Evolutionary conservation across 129 eudicot genomes (phyloP), one percentile per base, ranked within the genome.

Genomic region (Mikania micrantha): DNA sequence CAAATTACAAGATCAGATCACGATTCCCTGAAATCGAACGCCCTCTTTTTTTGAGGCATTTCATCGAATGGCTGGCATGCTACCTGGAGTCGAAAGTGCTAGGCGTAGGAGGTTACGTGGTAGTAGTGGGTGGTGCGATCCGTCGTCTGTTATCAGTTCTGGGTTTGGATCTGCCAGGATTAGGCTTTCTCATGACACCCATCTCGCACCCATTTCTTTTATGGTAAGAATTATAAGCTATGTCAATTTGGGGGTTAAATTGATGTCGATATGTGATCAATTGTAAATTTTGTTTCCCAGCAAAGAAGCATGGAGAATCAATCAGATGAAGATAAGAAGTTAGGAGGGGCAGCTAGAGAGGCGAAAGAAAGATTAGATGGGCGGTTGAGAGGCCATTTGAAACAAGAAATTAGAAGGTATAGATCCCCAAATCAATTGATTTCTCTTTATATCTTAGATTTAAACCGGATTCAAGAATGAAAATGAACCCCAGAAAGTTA

Each of bases 311-410:
- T 53, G 72, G 60, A 70, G 64, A 66, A 53, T 57, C 77, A 74
- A 71, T 53, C 64, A 29, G 69, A 47, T 49, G 74, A 76, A 44
- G 89, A 81, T 69, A 80, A 79, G 48, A 79, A 78, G 77, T 76
- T 85, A 56, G 78, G 83, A 16, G 83, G 75, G 5, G 70, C 56
- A 12, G 93, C 88, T 13, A 74, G 88, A 74, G 82, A 86, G 83
- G 93, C 93, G 31, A 86, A 80, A 77, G 85, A 78, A 61, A 83
- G 88, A 31, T 52, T 86, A 45, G 82, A 83, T 60, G 86, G 81
- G 66, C 83, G 83, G 77, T 74, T 86, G 3, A 77, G 81, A 65
- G 82, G 84, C 28, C 82, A 78, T 47, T 38, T 67, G 39, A 82
- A 75, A 60, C 71, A 78, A 52, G 70, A 78, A 25, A 54, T 58